Evolutionary conservation across 148 eudicot species (phyloP).

Genomic region (Selenicereus undatus): DNA sequence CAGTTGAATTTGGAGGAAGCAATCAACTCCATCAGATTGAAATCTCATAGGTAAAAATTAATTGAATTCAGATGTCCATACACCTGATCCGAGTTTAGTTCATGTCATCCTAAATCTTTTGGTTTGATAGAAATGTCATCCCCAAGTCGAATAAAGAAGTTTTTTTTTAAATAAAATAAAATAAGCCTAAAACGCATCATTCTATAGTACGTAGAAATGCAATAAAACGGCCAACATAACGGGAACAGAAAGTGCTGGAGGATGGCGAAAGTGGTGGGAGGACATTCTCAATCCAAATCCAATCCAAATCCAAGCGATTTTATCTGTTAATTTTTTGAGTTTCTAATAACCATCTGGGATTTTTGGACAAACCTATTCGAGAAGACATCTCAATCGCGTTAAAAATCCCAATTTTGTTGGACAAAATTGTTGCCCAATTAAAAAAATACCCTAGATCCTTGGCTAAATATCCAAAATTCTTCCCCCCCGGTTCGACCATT

Average conservation of each 20-base stretch:
- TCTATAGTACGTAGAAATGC: not conserved
- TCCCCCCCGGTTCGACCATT: not conserved
- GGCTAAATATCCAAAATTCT: not conserved
- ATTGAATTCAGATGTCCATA: too few relatives aligned
- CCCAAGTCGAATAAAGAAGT: too few relatives aligned
- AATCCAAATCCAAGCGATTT: too few relatives aligned
- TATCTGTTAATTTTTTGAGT: not conserved
- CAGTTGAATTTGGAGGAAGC: too few relatives aligned
- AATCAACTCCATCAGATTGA: too few relatives aligned
- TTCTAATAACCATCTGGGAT: too few relatives aligned
- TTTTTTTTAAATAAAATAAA: not conserved
- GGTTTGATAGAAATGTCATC: too few relatives aligned
- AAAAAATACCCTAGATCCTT: not conserved
- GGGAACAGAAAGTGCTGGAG: not conserved
- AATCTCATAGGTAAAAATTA: too few relatives aligned
- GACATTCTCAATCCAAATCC: too few relatives aligned
- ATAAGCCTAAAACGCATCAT: not conserved
- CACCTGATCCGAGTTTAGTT: too few relatives aligned
- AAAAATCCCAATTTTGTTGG: not conserved
- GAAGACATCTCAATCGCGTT: not conserved
- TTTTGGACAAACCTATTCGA: not conserved
- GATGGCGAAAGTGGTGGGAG: conserved; percentile 16
- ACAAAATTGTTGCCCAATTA: too few relatives aligned
- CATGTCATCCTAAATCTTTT: too few relatives aligned
- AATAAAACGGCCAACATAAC: not conserved